phyloP scores from a whole-genome alignment of 371 early-diverging fungal species.

The Rhizopus microsporus region DNA sequence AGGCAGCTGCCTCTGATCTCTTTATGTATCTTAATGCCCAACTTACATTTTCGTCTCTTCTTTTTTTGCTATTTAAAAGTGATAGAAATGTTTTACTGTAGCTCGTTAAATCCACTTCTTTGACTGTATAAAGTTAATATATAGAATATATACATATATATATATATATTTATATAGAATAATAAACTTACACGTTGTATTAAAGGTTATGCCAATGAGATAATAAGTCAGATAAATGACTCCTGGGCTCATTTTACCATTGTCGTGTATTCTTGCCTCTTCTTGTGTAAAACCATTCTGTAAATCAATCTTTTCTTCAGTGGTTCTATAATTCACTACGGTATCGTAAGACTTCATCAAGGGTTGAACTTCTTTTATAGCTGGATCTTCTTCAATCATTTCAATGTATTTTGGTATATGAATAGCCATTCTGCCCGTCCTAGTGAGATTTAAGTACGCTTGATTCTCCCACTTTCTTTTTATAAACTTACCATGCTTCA shows the following conservation, averaged over 20 bases:
- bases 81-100: slow-evolving; percentile 13
- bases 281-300: slow-evolving; percentile 11
- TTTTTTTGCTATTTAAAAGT: slow-evolving; percentile 21
- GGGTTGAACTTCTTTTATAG: slow-evolving; percentile 27
- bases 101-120: slow-evolving; percentile 18
- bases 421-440: slow-evolving; percentile 37
- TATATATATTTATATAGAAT: no score
- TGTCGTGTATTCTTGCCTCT: slow-evolving; percentile 4
- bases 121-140: not conserved
- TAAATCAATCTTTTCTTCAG: slow-evolving; percentile 23
- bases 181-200: slow-evolving; percentile 12
- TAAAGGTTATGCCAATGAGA: slow-evolving; percentile 28
- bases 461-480: not conserved
- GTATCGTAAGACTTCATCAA: slow-evolving; percentile 12
- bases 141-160: not conserved
- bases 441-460: slow-evolving; percentile 3
- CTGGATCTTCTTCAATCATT: slow-evolving; percentile 21
- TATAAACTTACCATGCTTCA: slow-evolving; percentile 36
- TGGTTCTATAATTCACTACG: slow-evolving; percentile 16
- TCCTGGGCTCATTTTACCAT: slow-evolving; percentile 28
- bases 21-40: slow-evolving; percentile 18
- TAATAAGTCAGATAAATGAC: slow-evolving; percentile 25
- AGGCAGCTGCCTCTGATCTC: slow-evolving; percentile 13
- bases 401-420: slow-evolving; percentile 31
- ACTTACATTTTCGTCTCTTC: slow-evolving; percentile 26